Base-by-base conservation (phyloP, 2,329 filamentous ascomycete genomes). In the Endoconidiophora laricicola region DNA sequence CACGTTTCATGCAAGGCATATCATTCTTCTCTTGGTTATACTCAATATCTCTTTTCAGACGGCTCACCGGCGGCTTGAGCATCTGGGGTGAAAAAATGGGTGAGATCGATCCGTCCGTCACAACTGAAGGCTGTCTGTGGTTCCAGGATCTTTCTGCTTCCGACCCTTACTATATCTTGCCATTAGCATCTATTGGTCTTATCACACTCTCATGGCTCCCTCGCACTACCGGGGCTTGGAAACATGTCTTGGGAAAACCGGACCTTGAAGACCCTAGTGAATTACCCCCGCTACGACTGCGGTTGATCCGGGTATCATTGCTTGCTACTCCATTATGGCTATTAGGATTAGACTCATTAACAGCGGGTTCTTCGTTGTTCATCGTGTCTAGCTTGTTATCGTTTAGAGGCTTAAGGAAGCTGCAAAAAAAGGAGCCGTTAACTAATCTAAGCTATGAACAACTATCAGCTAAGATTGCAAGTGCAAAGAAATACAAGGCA, bases 81-180 rank as follows among this genome's bases (percentile, higher is more conserved):
- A n/a, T 54, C 56, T 12, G 42, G 24, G 44, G 47, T 5, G 49
- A 56, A 55, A 56, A 48, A 54, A 54, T 50, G 55, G 62, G 43
- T n/a, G 36, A 37, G 49, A 55, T 61, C 37, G 60, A 72, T 41
- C 60, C 65, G 2, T 63, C 65, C 1, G 57, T 78, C n/a, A 57
- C 63, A 1, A 63, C 68, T 0, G 74, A 70, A 4, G 74, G 74
- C 23, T 67, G 65, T 39, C 62, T 77, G 14, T 78, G 74, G 73
- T 76, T 78, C 56, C 62, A 66, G 2, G 69, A 78, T 55, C 65
- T 78, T 22, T 70, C 69, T 5, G 67, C 58, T 26, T 61, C 69
- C 29, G 75, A 78, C 53, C 72, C 75, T 1, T 69, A 68, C 50
- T 63, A 67, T 50, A 59, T 68, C 24, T 65, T 78, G 0, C 73